Conservation (phyloP, 495 filamentous ascomycete genomes). For the Cairneyella variabilis region DNA sequence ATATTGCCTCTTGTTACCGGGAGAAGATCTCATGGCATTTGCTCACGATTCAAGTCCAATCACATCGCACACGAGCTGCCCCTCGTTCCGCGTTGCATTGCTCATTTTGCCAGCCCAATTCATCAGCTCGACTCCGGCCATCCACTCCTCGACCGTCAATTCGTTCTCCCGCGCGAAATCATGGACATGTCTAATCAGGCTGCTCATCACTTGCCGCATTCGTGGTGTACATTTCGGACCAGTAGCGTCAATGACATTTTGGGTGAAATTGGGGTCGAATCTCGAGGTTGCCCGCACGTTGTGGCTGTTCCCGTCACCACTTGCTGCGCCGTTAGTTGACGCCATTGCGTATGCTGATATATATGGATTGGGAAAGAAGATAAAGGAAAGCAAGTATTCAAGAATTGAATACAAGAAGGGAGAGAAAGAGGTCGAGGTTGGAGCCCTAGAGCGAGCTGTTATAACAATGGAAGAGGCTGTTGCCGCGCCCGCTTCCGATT, state of each 20-base stretch:
- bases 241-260: conserved; percentile 60
- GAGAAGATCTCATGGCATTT: not conserved
- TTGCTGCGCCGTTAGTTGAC: not conserved
- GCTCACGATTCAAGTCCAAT: conserved; percentile 72
- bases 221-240: conserved; percentile 59
- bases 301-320: no score
- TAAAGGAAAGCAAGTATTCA: no score
- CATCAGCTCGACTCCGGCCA: conserved; percentile 59
- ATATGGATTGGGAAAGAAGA: not conserved
- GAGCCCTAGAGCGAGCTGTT: no score
- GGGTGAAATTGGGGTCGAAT: conserved; percentile 63
- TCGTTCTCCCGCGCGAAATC: conserved; percentile 67
- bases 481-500: no score
- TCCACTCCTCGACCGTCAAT: conserved; percentile 63
- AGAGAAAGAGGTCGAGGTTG: no score
- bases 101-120: conserved; percentile 57
- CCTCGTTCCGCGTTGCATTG: conserved; percentile 62
- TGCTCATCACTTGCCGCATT: conserved; percentile 48
- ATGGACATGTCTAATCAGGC: conserved; percentile 60
- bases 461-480: no score
- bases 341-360: not conserved
- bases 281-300: conserved; percentile 18
- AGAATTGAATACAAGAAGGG: no score
- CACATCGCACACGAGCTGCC: conserved; percentile 74
- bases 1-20: no score